phyloP scores from a whole-genome alignment of 176 grass and related monocot species.

The Cenchrus fungigraminus region DNA sequence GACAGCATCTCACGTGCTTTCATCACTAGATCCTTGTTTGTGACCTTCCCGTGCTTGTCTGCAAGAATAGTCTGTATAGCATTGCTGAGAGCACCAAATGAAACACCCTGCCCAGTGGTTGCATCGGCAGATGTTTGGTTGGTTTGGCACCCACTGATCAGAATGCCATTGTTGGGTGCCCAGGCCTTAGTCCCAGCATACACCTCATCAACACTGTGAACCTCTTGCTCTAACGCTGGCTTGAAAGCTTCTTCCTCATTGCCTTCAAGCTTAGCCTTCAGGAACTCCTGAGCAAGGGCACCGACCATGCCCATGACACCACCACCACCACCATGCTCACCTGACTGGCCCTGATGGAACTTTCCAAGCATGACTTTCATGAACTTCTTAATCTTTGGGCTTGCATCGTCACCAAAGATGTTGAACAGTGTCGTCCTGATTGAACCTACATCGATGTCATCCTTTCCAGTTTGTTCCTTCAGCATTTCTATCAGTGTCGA shows the following conservation, averaged over 20 bases:
- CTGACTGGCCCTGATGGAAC: slow-evolving; percentile 59
- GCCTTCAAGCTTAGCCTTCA: slow-evolving; percentile 80
- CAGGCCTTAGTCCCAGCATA: slow-evolving; percentile 64
- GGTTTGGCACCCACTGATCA: slow-evolving; percentile 93
- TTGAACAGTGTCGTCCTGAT: slow-evolving; percentile 87
- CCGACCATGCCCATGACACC: slow-evolving; percentile 84
- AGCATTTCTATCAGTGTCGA: slow-evolving; percentile 87
- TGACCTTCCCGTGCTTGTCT: slow-evolving; percentile 48
- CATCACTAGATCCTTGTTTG: slow-evolving; percentile 76
- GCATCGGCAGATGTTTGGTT: slow-evolving; percentile 93
- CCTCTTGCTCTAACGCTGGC: slow-evolving; percentile 70
- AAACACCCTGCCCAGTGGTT: slow-evolving; percentile 58
- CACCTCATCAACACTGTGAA: slow-evolving; percentile 67
- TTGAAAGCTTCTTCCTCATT: slow-evolving; percentile 69
- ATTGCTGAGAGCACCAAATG: slow-evolving; percentile 90
- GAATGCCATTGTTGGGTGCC: slow-evolving; percentile 66
- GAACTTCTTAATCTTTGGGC: slow-evolving; percentile 99
- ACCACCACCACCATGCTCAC: slow-evolving; percentile 46
- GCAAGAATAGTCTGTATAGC: slow-evolving; percentile 79
- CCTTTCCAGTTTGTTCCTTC: slow-evolving; percentile 90
- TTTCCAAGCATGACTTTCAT: slow-evolving; percentile 89
- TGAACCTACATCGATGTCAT: slow-evolving; percentile 92
- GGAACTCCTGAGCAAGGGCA: slow-evolving; percentile 76
- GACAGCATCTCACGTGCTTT: slow-evolving; percentile 65
- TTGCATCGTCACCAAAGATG: slow-evolving; percentile 81